Evolutionary conservation across 2,329 filamentous ascomycete species (phyloP).

Genomic region (Ophiostoma sp.): DNA sequence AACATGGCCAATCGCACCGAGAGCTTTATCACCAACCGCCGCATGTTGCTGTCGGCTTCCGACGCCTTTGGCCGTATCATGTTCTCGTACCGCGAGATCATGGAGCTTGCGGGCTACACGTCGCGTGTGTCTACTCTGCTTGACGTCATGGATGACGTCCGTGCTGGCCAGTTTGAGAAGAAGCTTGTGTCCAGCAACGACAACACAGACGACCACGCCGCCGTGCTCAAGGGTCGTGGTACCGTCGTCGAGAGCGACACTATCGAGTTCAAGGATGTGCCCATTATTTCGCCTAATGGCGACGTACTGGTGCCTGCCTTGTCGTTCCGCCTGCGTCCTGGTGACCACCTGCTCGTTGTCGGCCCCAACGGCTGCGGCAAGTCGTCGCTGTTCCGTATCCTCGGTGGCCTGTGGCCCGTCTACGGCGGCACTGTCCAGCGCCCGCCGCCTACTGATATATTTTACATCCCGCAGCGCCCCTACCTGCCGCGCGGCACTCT

Average conservation of each 20-base stretch:
- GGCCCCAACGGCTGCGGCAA: constrained; percentile 97
- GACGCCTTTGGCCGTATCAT: constrained; percentile 94
- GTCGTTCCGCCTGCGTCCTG: constrained; percentile 78
- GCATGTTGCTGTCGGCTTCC: constrained; percentile 86
- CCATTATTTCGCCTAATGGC: constrained; percentile 94
- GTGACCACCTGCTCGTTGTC: constrained; percentile 88
- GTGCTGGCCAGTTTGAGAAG: constrained; percentile 88
- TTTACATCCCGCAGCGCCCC: constrained; percentile 94
- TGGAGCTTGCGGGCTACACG: constrained; percentile 91
- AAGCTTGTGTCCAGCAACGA: constrained; percentile 86
- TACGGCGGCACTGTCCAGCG: constrained; percentile 93
- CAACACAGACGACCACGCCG: constrained; percentile 72
- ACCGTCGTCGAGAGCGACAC: constrained; percentile 74
- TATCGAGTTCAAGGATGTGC: constrained; percentile 78
- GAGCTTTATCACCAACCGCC: constrained; percentile 87
- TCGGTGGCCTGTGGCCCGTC: constrained; percentile 94
- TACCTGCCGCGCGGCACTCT: constrained; percentile 88
- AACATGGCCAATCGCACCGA: constrained; percentile 68
- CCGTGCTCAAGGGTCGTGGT: constrained; percentile 76
- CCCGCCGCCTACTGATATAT: constrained; percentile 86
- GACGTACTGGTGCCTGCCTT: constrained; percentile 83
- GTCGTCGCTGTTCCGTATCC: constrained; percentile 89
- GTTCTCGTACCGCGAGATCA: constrained; percentile 97
- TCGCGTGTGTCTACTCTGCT: constrained; percentile 84
- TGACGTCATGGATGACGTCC: constrained; percentile 91